A percentile compares a stretch with the other conserved stretches of the same genome.
Evolutionary conservation across 441 rosid species (phyloP).

Genomic region (Pelargonium fulgidum): DNA sequence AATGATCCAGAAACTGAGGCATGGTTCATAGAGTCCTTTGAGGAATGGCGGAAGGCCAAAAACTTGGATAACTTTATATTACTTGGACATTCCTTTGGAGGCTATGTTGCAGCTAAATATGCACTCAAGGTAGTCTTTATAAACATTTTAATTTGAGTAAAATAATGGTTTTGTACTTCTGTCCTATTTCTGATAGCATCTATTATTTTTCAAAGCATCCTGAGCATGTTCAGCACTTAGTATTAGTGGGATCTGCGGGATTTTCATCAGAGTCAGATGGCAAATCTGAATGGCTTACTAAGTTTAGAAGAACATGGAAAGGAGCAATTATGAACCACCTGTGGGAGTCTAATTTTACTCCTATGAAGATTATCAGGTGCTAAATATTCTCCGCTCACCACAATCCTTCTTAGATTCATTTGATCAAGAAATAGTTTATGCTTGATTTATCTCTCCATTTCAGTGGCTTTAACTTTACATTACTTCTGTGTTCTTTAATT

Average conservation of each 20-base stretch:
- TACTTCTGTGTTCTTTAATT: background rate
- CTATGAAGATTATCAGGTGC: slow-evolving; percentile 84
- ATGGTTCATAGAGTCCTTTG: slow-evolving; percentile 96
- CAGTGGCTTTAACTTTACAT: background rate
- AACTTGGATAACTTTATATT: slow-evolving; percentile 73
- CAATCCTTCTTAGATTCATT: no score
- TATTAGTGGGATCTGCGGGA: slow-evolving; percentile 93
- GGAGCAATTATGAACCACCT: slow-evolving; percentile 77
- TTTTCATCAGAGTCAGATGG: slow-evolving; percentile 68
- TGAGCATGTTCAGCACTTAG: slow-evolving; percentile 84
- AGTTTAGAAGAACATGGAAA: slow-evolving; percentile 83
- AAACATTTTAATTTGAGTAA: background rate
- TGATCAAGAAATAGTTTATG: no score
- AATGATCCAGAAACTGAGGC: slow-evolving; percentile 82
- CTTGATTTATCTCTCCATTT: background rate
- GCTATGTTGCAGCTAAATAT: slow-evolving; percentile 93
- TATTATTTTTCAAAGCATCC: slow-evolving; percentile 61
- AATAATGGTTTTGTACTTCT: slow-evolving; percentile 8
- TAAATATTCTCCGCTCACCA: background rate
- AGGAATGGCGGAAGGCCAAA: slow-evolving; percentile 93
- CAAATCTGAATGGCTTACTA: slow-evolving; percentile 53
- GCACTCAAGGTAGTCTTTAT: slow-evolving; percentile 67
- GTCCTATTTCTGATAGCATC: slow-evolving; percentile 23
- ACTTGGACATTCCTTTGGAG: slow-evolving; percentile 98
- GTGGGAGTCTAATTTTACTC: slow-evolving; percentile 98